These are phyloP conservation scores for Aphanomyces euteiches DNA, from an alignment of 352 stramenopile species.

Conservation along the genomic window DNA sequence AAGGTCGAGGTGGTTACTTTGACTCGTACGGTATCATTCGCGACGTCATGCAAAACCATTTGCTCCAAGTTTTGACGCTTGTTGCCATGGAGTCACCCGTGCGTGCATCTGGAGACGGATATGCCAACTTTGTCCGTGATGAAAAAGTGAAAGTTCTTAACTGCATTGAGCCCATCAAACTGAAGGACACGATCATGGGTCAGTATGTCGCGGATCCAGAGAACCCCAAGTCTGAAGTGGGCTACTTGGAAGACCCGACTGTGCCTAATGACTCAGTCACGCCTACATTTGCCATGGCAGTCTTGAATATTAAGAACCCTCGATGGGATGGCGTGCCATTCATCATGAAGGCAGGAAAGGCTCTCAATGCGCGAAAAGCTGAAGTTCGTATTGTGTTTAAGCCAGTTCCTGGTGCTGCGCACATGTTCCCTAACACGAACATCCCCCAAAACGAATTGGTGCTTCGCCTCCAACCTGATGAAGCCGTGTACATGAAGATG, in stretches of 20 bases:
- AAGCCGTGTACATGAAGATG: conserved; percentile 96
- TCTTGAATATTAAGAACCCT: conserved; percentile 93
- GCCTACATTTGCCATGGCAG: conserved; percentile 88
- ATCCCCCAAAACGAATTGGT: conserved; percentile 95
- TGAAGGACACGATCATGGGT: conserved; percentile 96
- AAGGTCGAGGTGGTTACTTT: conserved; percentile 96
- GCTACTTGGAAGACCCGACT: conserved; percentile 95
- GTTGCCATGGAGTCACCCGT: conserved; percentile 95
- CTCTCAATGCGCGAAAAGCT: conserved; percentile 95
- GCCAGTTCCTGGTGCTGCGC: conserved; percentile 77
- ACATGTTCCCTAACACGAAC: conserved; percentile 88
- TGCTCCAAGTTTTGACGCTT: conserved; percentile 97
- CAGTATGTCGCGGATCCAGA: conserved; percentile 91
- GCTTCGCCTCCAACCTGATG: conserved; percentile 94
- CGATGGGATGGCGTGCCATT: conserved; percentile 97
- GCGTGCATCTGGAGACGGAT: conserved; percentile 79
- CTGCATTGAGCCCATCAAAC: conserved; percentile 88
- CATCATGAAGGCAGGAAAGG: conserved; percentile 98
- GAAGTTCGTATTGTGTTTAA: conserved; percentile 98
- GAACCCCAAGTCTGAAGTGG: conserved; percentile 61
- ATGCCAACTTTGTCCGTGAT: conserved; percentile 92
- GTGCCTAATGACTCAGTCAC: conserved; percentile 91
- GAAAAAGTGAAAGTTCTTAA: conserved; percentile 98
- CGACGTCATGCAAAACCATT: conserved; percentile 99
- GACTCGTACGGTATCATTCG: conserved; percentile 98